Conservation (phyloP, 257 asterid species). For the Coffea canephora region DNA sequence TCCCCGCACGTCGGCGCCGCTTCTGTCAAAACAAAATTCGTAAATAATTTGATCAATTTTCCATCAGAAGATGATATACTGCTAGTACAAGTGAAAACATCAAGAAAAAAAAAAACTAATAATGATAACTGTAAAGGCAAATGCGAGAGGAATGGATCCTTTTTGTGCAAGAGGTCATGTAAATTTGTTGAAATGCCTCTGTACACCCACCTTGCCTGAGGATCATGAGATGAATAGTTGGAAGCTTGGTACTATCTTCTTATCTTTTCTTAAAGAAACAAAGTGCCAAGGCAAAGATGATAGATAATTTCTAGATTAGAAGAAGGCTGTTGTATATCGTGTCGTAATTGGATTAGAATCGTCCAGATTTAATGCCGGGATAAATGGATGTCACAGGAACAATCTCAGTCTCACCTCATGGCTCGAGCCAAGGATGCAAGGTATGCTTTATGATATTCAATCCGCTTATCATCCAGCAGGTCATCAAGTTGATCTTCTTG, state of each 20-base stretch:
- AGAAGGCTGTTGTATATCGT: background rate
- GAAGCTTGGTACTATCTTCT: no score
- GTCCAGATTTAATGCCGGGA: no score
- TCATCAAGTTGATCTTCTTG: slow-evolving; percentile 21
- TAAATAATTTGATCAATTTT: background rate
- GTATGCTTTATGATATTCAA: slow-evolving; percentile 50
- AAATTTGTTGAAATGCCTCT: background rate
- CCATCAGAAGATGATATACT: no score
- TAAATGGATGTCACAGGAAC: background rate
- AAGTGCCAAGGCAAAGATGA: no score
- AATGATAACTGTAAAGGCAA: background rate
- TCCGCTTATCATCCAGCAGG: slow-evolving; percentile 48
- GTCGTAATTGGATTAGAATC: no score
- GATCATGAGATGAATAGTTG: background rate
- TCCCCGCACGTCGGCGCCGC: slow-evolving; percentile 70
- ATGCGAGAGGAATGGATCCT: background rate
- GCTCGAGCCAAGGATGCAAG: slow-evolving; percentile 61
- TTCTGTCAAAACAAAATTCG: slow-evolving; percentile 25
- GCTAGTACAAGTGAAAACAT: no score
- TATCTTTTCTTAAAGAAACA: no score
- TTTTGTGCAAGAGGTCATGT: background rate
- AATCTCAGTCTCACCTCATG: slow-evolving; percentile 43
- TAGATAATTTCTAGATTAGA: background rate
- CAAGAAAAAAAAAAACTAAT: no score
- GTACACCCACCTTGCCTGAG: background rate